These are phyloP conservation scores for Potentilla sterilis DNA, from an alignment of 306 rosid genomes.

Conservation along the genomic window DNA sequence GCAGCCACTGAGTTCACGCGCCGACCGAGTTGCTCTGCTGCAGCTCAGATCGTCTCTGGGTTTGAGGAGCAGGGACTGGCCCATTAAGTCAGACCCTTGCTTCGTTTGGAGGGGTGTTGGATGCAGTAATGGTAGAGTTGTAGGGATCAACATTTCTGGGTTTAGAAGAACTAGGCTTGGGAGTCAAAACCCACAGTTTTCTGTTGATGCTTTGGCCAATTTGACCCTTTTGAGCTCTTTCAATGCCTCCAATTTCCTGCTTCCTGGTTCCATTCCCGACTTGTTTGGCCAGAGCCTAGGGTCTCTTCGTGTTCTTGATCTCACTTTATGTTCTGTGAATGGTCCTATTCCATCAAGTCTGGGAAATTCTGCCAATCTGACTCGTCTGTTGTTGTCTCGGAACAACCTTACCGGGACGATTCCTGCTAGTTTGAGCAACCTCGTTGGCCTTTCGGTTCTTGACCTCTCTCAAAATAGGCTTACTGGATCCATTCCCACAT, in stretches of 20 bases:
- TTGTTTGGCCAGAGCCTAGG: constrained; percentile 58
- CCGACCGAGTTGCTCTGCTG: constrained; percentile 55
- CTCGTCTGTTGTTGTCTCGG: constrained; percentile 55
- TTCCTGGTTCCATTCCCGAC: constrained; percentile 71
- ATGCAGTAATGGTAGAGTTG: constrained; percentile 72
- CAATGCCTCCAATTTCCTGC: constrained; percentile 78
- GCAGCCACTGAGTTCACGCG: constrained; percentile 39
- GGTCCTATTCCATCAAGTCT: constrained; percentile 62
- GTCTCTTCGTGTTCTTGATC: constrained; percentile 69
- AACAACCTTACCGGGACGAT: constrained; percentile 63
- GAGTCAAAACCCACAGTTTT: constrained; percentile 62
- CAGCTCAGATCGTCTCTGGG: constrained; percentile 81
- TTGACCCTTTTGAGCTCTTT: constrained; percentile 59
- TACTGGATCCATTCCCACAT: constrained; percentile 49
- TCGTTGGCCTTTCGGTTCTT: constrained; percentile 55
- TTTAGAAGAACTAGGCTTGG: constrained; percentile 78
- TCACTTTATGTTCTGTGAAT: constrained; percentile 62
- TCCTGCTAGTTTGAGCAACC: constrained; percentile 61
- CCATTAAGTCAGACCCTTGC: constrained; percentile 79
- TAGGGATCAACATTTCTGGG: constrained; percentile 77
- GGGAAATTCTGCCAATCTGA: constrained; percentile 68
- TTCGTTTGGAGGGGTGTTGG: constrained; percentile 56
- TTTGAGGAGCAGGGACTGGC: constrained; percentile 82
- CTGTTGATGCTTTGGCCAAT: constrained; percentile 67
- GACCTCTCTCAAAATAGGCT: constrained; percentile 65